Base-by-base conservation (phyloP, 78 protist species). In the Pelomyxa schiedti region DNA sequence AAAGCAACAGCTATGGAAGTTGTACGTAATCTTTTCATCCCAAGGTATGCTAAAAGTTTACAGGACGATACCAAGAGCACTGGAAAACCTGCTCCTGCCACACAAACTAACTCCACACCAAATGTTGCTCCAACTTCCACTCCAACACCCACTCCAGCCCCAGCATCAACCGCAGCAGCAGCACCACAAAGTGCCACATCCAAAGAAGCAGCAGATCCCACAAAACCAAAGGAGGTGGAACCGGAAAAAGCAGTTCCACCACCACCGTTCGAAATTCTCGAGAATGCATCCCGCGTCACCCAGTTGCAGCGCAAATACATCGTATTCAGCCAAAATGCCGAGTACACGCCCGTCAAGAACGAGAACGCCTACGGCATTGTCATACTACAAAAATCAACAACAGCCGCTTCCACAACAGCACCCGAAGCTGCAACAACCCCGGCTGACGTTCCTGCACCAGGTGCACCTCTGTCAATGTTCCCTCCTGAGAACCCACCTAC, bases 231-330 rank as follows among this genome's bases (percentile, higher is more conserved):
- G 91, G 87, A 74, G 81, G 39, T 85, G 30, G 63, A 53, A 75
- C 26, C 89, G 65, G 65, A 41, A 74, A 52, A 82, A 83, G 68
- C 74, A 84, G 80, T 74, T 75, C 69, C 65, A 74, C 35, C n/a
- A 32, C 32, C 74, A 52, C 5, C 29, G 35, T 75, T 39, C 42
- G 91, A 90, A 39, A 16, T 83, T 26, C 83, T 89, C 66, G 6
- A 52, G 36, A 93, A 91, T 80, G 95, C 98, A 30, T 78, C 91
- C 41, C 79, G 98, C 38, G 88, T 93, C 8, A 78, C 88, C 24
- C 77, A 75, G 66, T 73, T 72, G 35, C 98, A 93, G 79, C 37
- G 83, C 35, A 69, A 29, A 38, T 32, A 52, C 47, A 36, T 89
- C 22, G 7, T 39, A 24, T 67, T 80, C 22, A 81, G 76, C 29